phyloP scores from a whole-genome alignment of 1,284 basidiomycete species.

The Cystobasidium sp. region DNA sequence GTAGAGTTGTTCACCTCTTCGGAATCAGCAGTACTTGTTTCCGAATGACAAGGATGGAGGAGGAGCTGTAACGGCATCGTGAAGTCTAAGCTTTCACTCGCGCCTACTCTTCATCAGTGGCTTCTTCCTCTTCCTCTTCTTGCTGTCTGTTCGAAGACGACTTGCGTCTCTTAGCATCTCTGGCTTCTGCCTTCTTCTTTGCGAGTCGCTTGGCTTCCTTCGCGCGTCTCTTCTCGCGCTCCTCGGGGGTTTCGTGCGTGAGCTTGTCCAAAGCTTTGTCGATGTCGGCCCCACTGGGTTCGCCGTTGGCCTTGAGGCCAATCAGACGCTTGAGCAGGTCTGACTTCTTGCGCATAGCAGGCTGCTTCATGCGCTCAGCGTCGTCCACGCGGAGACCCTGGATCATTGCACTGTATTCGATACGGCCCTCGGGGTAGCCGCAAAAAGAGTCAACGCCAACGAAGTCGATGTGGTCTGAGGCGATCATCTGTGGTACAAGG shows the following conservation, averaged over 20 bases:
- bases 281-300: neutral
- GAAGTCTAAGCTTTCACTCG: no score
- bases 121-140: constrained; percentile 9
- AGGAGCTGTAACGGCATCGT: no score
- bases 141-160: neutral
- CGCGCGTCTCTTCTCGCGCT: neutral
- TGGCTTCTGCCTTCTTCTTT: constrained; percentile 8
- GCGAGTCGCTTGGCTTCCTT: neutral
- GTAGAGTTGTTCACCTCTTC: no score
- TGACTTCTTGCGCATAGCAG: constrained; percentile 10
- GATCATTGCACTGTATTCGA: constrained; percentile 13
- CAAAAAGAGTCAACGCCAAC: constrained; percentile 33
- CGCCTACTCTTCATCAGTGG: constrained; percentile 15
- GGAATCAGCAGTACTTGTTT: no score
- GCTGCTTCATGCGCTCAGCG: constrained; percentile 22
- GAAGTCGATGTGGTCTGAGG: constrained; percentile 39
- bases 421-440: constrained; percentile 33
- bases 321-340: constrained; percentile 5
- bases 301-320: neutral
- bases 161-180: neutral
- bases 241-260: constrained; percentile 4
- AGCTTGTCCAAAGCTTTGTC: neutral
- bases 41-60: no score
- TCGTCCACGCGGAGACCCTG: constrained; percentile 31
- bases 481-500: constrained; percentile 9